These are phyloP conservation scores for Croton laevigatus DNA, from an alignment of 441 rosid genomes.

Conservation along the genomic window DNA sequence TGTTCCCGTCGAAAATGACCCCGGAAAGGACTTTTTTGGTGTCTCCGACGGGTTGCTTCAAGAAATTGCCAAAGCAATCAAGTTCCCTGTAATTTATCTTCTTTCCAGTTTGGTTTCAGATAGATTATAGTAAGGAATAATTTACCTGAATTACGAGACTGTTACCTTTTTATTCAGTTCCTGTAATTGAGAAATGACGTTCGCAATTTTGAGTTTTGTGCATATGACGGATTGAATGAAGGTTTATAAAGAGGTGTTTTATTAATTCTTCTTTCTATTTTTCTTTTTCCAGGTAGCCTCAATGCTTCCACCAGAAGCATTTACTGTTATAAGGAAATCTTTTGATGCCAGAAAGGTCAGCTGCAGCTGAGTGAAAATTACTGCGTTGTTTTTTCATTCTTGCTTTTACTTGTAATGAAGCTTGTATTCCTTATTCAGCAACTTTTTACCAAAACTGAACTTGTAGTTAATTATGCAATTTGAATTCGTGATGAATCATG, in stretches of 20 bases:
- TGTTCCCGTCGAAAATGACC: slow-evolving; percentile 66
- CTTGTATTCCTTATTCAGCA: neutral
- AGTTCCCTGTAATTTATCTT: slow-evolving; percentile 61
- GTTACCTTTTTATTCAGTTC: neutral
- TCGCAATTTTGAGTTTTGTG: neutral
- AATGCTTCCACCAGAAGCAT: slow-evolving; percentile 78
- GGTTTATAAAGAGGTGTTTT: neutral
- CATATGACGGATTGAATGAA: neutral
- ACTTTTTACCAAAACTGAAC: neutral
- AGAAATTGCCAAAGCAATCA: slow-evolving; percentile 71
- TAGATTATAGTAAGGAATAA: neutral
- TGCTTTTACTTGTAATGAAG: neutral
- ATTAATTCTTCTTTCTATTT: neutral
- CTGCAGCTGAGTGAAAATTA: slow-evolving; percentile 11
- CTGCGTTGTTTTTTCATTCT: neutral
- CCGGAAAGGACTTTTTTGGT: slow-evolving; percentile 73
- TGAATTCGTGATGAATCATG: neutral
- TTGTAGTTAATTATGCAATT: neutral
- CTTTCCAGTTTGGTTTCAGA: neutral
- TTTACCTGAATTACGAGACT: neutral
- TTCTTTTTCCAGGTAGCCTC: slow-evolving; percentile 63
- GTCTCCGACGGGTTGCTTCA: slow-evolving; percentile 69
- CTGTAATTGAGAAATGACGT: neutral
- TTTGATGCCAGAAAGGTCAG: slow-evolving; percentile 94
- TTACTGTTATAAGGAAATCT: slow-evolving; percentile 77